These are phyloP conservation scores for Teratosphaeria epicoccoides DNA, from an alignment of 2,329 filamentous ascomycete species.

Conservation along the genomic window DNA sequence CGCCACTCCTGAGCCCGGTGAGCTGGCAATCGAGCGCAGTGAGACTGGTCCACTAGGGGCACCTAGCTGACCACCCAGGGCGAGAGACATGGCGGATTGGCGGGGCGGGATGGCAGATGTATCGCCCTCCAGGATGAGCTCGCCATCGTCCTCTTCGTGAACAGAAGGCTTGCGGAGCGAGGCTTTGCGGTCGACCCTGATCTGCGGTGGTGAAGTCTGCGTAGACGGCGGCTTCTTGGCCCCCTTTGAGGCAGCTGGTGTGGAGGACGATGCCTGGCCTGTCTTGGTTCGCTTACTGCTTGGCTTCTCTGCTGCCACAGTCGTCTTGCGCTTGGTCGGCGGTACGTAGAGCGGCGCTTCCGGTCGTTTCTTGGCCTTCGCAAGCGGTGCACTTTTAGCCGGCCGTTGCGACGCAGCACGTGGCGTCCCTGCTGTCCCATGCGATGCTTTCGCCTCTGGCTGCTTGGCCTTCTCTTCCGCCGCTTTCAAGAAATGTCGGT, in stretches of 20 bases:
- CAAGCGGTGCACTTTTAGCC: slow-evolving; percentile 10
- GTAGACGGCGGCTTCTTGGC: neutral
- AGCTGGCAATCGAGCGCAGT: neutral
- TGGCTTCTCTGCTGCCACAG: slow-evolving; percentile 9
- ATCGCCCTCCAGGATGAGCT: slow-evolving; percentile 26
- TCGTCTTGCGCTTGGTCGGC: slow-evolving; percentile 15
- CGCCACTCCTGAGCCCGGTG: neutral
- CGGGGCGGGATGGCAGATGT: slow-evolving; percentile 1
- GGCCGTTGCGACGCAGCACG: neutral
- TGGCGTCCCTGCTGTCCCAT: slow-evolving; percentile 8
- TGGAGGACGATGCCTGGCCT: slow-evolving; percentile 10
- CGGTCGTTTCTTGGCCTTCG: slow-evolving; percentile 7
- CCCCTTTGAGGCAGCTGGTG: neutral
- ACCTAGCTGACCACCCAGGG: neutral
- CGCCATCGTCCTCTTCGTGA: slow-evolving; percentile 19
- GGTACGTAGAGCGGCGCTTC: slow-evolving; percentile 10
- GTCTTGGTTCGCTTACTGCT: slow-evolving; percentile 20
- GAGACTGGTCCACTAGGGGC: neutral
- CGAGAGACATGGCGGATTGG: neutral
- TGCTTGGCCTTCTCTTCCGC: neutral
- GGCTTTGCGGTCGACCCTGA: slow-evolving; percentile 22
- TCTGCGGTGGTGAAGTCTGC: slow-evolving; percentile 1
- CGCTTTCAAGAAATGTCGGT: slow-evolving; percentile 34
- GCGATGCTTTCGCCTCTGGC: slow-evolving; percentile 18
- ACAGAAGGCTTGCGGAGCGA: slow-evolving; percentile 9